Evolutionary conservation across 805 yeast species (phyloP).

Genomic region (Yarrowia sp.): DNA sequence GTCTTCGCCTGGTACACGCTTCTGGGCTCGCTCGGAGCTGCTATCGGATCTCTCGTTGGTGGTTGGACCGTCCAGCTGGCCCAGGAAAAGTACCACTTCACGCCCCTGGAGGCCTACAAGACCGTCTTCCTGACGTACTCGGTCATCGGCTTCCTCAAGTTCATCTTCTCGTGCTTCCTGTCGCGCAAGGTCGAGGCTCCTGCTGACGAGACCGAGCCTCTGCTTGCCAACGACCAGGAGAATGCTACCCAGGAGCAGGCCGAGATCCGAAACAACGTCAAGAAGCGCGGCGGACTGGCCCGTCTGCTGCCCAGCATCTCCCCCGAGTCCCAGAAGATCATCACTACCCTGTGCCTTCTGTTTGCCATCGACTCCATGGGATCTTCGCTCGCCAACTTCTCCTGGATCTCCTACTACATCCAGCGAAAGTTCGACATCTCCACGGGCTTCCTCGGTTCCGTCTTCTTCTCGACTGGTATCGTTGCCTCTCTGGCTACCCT

Average conservation of each 20-base stretch:
- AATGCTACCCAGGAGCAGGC: conserved; percentile 10
- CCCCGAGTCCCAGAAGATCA: conserved; percentile 33
- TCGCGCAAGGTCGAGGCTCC: conserved; percentile 38
- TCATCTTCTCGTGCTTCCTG: conserved; percentile 46
- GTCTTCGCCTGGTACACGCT: conserved; percentile 73
- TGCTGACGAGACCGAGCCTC: conserved; percentile 26
- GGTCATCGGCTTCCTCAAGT: conserved; percentile 49
- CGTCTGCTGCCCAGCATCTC: conserved; percentile 33
- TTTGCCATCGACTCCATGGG: conserved; percentile 85
- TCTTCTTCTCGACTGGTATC: conserved; percentile 64
- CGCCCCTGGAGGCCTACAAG: conserved; percentile 46
- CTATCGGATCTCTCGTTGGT: conserved; percentile 64
- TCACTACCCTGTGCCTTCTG: conserved; percentile 35
- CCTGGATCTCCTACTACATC: conserved; percentile 82
- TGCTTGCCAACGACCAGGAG: conserved; percentile 23
- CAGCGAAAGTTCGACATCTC: conserved; percentile 52
- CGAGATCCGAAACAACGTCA: background rate
- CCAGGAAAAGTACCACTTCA: conserved; percentile 26
- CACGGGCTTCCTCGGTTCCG: conserved; percentile 59
- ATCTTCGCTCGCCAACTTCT: conserved; percentile 73
- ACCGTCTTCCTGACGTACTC: conserved; percentile 55
- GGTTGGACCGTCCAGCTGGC: conserved; percentile 46
- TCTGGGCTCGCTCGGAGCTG: conserved; percentile 67
- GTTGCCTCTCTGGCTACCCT: conserved; percentile 62
- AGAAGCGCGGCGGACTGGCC: conserved; percentile 2